Conservation (phyloP, 805 yeast genomes). For the Pichia insulana region DNA sequence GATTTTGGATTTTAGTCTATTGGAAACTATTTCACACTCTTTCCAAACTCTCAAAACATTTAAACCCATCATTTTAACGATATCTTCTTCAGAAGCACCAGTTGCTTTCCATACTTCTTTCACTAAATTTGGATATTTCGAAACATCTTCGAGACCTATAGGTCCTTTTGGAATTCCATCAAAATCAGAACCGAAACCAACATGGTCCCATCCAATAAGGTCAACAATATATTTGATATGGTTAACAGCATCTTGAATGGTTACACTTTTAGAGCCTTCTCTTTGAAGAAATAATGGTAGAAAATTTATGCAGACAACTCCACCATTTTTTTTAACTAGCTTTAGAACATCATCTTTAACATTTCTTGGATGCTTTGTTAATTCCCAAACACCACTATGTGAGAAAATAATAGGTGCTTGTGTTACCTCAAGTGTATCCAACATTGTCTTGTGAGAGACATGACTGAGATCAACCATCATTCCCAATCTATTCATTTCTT, state of each 20-base stretch:
- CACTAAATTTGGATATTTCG: constrained; percentile 44
- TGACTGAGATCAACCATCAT: constrained; percentile 48
- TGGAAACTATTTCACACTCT: constrained; percentile 29
- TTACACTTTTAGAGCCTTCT: constrained; percentile 28
- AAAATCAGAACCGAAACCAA: constrained; percentile 47
- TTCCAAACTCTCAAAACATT: constrained; percentile 42
- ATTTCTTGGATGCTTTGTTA: constrained; percentile 37
- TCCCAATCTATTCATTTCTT: constrained; percentile 46
- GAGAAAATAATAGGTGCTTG: constrained; percentile 43
- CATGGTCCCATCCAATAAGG: constrained; percentile 44
- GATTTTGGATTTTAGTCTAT: constrained; percentile 14
- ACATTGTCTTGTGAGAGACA: constrained; percentile 43
- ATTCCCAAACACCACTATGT: constrained; percentile 37
- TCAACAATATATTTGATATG: constrained; percentile 38
- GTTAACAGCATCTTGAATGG: constrained; percentile 40
- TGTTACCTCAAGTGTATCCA: constrained; percentile 33
- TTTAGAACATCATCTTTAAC: constrained; percentile 40
- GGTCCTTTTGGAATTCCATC: constrained; percentile 43
- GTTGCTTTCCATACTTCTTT: constrained; percentile 23
- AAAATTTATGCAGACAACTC: constrained; percentile 44
- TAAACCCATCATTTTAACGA: constrained; percentile 36
- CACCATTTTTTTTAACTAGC: constrained; percentile 33
- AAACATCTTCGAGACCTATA: constrained; percentile 43
- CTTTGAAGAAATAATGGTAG: constrained; percentile 32
- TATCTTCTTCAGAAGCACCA: constrained; percentile 38